Evolutionary conservation across 768 basidiomycete genomes (phyloP).

Genomic region (Ramaria sp.): DNA sequence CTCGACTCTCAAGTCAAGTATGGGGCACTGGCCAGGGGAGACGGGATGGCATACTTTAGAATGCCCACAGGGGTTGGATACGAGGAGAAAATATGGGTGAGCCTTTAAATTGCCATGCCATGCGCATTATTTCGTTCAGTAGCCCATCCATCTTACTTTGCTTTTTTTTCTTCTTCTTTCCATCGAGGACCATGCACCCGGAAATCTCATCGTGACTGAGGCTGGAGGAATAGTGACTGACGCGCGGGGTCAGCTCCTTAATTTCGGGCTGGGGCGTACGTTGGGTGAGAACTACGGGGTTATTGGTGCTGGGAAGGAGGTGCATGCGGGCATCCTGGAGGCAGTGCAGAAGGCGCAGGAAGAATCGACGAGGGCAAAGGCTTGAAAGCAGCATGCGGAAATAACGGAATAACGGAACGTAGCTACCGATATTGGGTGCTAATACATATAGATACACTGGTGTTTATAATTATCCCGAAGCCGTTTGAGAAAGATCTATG

Average conservation of each 20-base stretch:
- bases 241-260: slow-evolving; percentile 62
- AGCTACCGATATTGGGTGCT: neutral
- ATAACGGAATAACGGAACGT: neutral
- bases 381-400: neutral
- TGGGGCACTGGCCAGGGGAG: slow-evolving; percentile 72
- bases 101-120: neutral
- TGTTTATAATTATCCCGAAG: neutral
- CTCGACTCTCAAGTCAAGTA: slow-evolving; percentile 99
- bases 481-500: too few species aligned
- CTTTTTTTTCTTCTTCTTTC: too few species aligned
- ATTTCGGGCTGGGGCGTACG: slow-evolving; percentile 82
- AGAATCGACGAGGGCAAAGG: slow-evolving; percentile 16
- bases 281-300: slow-evolving; percentile 82
- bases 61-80: slow-evolving; percentile 76
- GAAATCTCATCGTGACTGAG: slow-evolving; percentile 74
- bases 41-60: slow-evolving; percentile 73
- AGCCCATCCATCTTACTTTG: too few species aligned
- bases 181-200: slow-evolving; percentile 79
- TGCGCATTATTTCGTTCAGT: neutral
- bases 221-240: slow-evolving; percentile 86
- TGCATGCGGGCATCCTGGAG: slow-evolving; percentile 57
- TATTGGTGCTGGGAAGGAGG: slow-evolving; percentile 65
- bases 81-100: slow-evolving; percentile 92
- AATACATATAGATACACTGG: neutral
- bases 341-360: slow-evolving; percentile 56